A percentile compares a stretch with the other conserved stretches of the same genome.
phyloP scores from a whole-genome alignment of 2,329 filamentous ascomycete species.

The Colletotrichum sp. region DNA sequence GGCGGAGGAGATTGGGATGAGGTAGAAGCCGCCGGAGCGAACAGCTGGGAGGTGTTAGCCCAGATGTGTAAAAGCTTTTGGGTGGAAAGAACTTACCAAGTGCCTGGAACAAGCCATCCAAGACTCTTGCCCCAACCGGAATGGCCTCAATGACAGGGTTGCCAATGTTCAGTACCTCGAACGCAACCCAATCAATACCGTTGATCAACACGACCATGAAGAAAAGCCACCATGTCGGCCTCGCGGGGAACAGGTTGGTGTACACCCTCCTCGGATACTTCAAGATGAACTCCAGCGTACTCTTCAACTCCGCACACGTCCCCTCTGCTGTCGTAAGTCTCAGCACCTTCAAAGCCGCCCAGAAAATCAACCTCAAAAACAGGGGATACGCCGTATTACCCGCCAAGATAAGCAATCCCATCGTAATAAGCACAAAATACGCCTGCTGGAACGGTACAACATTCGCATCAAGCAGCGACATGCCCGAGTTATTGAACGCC shows the following conservation, averaged over 20 bases:
- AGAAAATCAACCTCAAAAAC: slow-evolving; percentile 65
- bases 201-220: slow-evolving; percentile 66
- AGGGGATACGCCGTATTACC: slow-evolving; percentile 72
- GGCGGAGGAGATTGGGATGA: slow-evolving; percentile 62
- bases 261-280: slow-evolving; percentile 63
- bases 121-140: slow-evolving; percentile 55
- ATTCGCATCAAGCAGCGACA: slow-evolving; percentile 70
- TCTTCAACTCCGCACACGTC: slow-evolving; percentile 45
- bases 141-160: slow-evolving; percentile 60
- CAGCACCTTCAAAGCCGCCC: slow-evolving; percentile 50
- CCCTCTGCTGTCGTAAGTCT: slow-evolving; percentile 39
- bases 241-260: slow-evolving; percentile 67
- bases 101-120: slow-evolving; percentile 71
- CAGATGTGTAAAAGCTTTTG: neutral
- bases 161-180: slow-evolving; percentile 69
- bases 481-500: slow-evolving; percentile 75
- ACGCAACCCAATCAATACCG: slow-evolving; percentile 67
- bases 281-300: slow-evolving; percentile 58
- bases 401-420: slow-evolving; percentile 64
- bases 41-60: slow-evolving; percentile 47
- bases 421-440: slow-evolving; percentile 54
- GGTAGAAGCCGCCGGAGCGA: slow-evolving; percentile 69
- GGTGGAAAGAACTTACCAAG: slow-evolving; percentile 42
- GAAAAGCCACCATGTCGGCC: slow-evolving; percentile 70
- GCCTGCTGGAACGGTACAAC: slow-evolving; percentile 64